Base-by-base conservation (phyloP, 441 rosid genomes). In the California macrophylla region DNA sequence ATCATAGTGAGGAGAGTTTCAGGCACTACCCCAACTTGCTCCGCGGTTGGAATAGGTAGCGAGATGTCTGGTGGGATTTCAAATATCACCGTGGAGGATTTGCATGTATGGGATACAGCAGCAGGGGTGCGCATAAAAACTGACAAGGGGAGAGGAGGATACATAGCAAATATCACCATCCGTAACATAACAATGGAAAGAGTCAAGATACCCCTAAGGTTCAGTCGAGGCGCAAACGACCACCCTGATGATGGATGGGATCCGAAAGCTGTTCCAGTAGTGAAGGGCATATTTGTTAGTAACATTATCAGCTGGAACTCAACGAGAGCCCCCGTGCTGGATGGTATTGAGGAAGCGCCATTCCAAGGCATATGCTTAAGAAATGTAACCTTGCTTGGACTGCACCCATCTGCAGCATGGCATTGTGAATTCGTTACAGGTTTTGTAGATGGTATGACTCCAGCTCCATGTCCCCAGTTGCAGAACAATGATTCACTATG, bases 41-140 rank as follows among this genome's bases (percentile, higher is more conserved):
- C 98, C 5, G 98, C 97, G 23, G 76, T 93, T 66, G 98, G 97
- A 50, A 86, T 93, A 10, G 98, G 98, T 20, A 93, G 97, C 24
- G 97, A 93, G 81, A 93, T 93, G 97, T 91, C 97, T 15, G 97
- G 97, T 72, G 98, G 98, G 56, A 82, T 91, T 21, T 87, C 74
- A 62, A 87, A 93, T 66, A 70, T 91, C 64, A 87, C 82, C 0
- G 67, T 89, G 0, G 88, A 93, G 76, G 88, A 86, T 69, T 67
- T 93, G 78, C 89, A 84, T 75, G 77, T 93, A 10, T 93, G 97
- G 96, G 82, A 93, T 76, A 86, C 93, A 0, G 97, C 96, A 0
- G 93, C 96, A 42, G 97, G 98, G 3, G 78, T 93, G 38, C 89
- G 92, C 38, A 86, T 93, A 56, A 93, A 93, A 77, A 89, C 97